These are phyloP conservation scores for Glomus cerebriforme DNA, from an alignment of 192 early-diverging fungal genomes.

Conservation along the genomic window DNA sequence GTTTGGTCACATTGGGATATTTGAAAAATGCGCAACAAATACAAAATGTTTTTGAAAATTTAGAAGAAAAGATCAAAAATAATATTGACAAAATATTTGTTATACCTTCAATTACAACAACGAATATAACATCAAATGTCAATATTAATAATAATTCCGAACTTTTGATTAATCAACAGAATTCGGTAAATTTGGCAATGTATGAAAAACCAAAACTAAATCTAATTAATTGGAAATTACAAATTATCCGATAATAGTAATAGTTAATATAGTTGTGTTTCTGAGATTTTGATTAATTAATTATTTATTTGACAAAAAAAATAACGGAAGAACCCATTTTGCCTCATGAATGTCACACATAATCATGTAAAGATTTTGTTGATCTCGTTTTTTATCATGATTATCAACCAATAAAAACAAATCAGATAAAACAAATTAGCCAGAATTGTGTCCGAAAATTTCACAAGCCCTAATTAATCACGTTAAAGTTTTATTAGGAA, in stretches of 20 bases:
- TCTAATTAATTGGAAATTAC: slow-evolving; percentile 5
- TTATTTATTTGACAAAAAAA: too few relatives aligned
- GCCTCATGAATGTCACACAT: too few relatives aligned
- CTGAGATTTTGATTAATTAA: too few relatives aligned
- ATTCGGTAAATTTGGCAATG: not conserved
- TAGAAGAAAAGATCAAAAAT: slow-evolving; percentile 23
- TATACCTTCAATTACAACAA: not conserved
- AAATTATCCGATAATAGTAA: not conserved
- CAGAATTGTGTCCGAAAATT: too few relatives aligned
- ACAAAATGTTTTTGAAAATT: not conserved
- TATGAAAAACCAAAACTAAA: slow-evolving; percentile 7
- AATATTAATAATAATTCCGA: not conserved
- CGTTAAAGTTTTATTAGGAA: too few relatives aligned
- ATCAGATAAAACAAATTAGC: too few relatives aligned
- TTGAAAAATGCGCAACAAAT: slow-evolving; percentile 17
- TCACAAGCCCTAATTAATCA: too few relatives aligned
- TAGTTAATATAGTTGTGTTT: too few relatives aligned
- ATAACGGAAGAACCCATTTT: too few relatives aligned
- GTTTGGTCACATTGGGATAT: not conserved
- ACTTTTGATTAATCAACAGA: not conserved
- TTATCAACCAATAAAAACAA: too few relatives aligned
- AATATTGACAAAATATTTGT: slow-evolving; percentile 6
- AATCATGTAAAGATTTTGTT: too few relatives aligned
- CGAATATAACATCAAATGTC: not conserved
- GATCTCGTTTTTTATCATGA: too few relatives aligned